Conservation (phyloP, 176 grass and related monocot genomes). For the Bothriochloa decipiens region DNA sequence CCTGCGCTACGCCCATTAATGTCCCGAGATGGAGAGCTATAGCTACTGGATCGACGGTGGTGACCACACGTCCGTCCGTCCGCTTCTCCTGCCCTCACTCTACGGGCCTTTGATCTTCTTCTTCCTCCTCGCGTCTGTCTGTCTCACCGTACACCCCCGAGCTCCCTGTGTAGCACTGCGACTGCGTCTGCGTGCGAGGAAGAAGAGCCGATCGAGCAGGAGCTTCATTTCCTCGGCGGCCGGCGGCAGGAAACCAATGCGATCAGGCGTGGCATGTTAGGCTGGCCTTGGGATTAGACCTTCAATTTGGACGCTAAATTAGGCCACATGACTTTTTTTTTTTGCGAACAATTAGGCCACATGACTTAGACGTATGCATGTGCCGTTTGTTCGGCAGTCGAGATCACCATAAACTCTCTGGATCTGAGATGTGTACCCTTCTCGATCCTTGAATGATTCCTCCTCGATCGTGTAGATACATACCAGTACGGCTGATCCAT, state of each 20-base stretch:
- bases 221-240: neutral
- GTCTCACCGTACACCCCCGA: neutral
- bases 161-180: neutral
- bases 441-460: constrained; percentile 16
- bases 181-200: neutral
- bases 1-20: constrained; percentile 62
- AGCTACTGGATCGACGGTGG: neutral
- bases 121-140: constrained; percentile 1
- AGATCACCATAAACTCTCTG: constrained; percentile 40
- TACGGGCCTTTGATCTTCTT: neutral
- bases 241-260: neutral
- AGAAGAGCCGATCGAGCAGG: neutral
- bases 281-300: neutral
- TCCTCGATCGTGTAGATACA: neutral
- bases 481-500: neutral
- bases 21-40: constrained; percentile 32
- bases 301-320: neutral
- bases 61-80: constrained; percentile 21
- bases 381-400: constrained; percentile 42
- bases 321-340: neutral
- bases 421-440: constrained; percentile 22
- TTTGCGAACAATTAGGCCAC: neutral
- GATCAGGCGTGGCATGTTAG: no score
- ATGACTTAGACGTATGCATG: constrained; percentile 15
- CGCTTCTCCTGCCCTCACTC: neutral